phyloP scores from a whole-genome alignment of 345 rosid species.

The Turnera subulata region DNA sequence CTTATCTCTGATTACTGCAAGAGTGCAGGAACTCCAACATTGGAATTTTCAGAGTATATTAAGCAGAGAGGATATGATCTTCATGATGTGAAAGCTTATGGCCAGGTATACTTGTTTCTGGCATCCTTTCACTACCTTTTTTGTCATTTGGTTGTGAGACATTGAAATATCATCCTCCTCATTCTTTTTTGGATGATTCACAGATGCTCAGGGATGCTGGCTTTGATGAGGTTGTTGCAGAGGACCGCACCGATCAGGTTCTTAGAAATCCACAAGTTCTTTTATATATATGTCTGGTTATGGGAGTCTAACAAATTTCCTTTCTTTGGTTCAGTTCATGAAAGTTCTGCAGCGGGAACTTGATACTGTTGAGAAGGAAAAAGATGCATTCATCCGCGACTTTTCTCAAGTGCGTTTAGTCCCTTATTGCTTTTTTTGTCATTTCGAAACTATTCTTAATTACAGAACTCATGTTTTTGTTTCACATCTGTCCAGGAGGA shows the following conservation, averaged over 20 bases:
- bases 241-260: slow-evolving; percentile 88
- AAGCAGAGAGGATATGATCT: slow-evolving; percentile 94
- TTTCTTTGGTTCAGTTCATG: slow-evolving; percentile 53
- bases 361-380: slow-evolving; percentile 60
- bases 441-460: neutral
- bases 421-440: neutral
- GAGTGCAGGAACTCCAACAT: slow-evolving; percentile 58
- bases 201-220: slow-evolving; percentile 94
- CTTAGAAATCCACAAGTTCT: neutral
- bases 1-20: slow-evolving; percentile 92
- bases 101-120: slow-evolving; percentile 49
- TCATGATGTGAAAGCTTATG: slow-evolving; percentile 71
- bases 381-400: slow-evolving; percentile 62
- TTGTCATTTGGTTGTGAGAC: no score
- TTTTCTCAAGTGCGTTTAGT: slow-evolving; percentile 60
- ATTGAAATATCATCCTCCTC: neutral
- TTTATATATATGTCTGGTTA: neutral
- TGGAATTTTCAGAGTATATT: slow-evolving; percentile 65
- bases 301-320: neutral
- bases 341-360: slow-evolving; percentile 67
- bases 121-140: no score
- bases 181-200: neutral
- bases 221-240: slow-evolving; percentile 62
- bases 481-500: slow-evolving; percentile 49
- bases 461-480: neutral